These are phyloP conservation scores for Vitis rotundifolia DNA, from an alignment of 164 flowering plant genomes.

Conservation along the genomic window DNA sequence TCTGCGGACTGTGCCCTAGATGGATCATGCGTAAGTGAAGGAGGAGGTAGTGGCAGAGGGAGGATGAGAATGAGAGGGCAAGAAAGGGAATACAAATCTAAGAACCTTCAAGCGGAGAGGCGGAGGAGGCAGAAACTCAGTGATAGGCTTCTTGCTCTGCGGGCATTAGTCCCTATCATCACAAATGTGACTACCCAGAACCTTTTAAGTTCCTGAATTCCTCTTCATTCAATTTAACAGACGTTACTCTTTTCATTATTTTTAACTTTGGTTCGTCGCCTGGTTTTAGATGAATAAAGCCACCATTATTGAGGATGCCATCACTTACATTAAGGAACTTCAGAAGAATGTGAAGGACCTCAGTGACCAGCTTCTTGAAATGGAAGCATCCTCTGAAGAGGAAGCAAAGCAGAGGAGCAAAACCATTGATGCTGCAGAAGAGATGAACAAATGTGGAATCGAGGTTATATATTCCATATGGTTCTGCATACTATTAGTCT, in stretches of 20 bases:
- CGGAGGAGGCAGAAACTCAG: constrained; percentile 60
- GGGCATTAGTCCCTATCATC: constrained; percentile 75
- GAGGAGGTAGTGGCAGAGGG: neutral
- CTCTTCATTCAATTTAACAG: neutral
- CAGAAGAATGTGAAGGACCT: constrained; percentile 47
- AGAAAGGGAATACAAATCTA: constrained; percentile 48
- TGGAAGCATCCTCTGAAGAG: constrained; percentile 36
- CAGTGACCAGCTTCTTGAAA: constrained; percentile 40
- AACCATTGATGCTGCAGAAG: constrained; percentile 15
- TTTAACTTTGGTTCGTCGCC: neutral
- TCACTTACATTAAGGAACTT: constrained; percentile 54
- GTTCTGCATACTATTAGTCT: no score
- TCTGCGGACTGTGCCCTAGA: constrained; percentile 6
- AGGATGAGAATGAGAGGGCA: constrained; percentile 11
- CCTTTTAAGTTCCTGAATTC: neutral
- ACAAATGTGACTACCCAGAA: constrained; percentile 54
- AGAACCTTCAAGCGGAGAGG: constrained; percentile 80
- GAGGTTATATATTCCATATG: constrained; percentile 24
- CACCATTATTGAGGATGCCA: constrained; percentile 65
- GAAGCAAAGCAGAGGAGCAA: constrained; percentile 8
- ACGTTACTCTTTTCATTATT: neutral
- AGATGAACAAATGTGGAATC: constrained; percentile 33
- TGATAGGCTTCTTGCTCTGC: constrained; percentile 53
- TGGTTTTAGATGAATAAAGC: constrained; percentile 66
- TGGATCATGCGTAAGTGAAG: constrained; percentile 4